Evolutionary conservation across 2,329 filamentous ascomycete genomes (phyloP), one percentile per base, ranked within the genome.

Genomic region (Lecanicillium sp.): DNA sequence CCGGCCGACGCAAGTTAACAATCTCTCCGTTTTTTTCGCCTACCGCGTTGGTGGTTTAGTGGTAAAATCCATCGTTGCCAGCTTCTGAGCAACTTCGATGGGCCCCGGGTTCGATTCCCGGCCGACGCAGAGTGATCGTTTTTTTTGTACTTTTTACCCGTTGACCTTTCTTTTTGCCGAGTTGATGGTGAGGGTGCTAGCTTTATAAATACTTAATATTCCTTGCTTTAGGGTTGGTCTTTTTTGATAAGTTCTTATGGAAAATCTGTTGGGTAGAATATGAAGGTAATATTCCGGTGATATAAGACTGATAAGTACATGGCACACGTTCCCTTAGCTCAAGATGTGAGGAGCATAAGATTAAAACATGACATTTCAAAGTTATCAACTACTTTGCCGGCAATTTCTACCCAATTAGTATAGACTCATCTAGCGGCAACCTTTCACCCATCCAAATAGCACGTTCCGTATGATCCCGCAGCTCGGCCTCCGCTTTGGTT

Each of bases 381-480:
- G n/a, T n/a, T n/a, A n/a, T n/a, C n/a, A n/a, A n/a, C n/a, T n/a
- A n/a, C n/a, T n/a, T n/a, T n/a, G n/a, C n/a, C n/a, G 29, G 13
- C 14, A 30, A 9, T 6, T 15, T 9, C 6, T 30, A n/a, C 5
- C 14, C 29, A 7, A n/a, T 25, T 22, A 41, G 37, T 1, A 37
- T 22, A 3, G 2, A 32, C n/a, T 33, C 6, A 18, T 41, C 34
- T 22, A 41, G 33, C 2, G 80, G 73, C 12, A 82, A 48, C 38
- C 68, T 71, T 51, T 83, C 74, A 1, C 84, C 83, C 70, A 88
- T 72, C 83, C 84, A 88, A 8, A 78, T 84, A 2, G 82, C 83
- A 29, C 78, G 61, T 52, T 83, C 70, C 20, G 80, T 71, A 53
- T 86, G 81, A 52, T 85, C 78, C 18, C 66, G 59, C 44, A 64